Evolutionary conservation across 1,139 yeast species (phyloP), one percentile per base, ranked within the genome.

Genomic region (Blastobotrys ciferrii): DNA sequence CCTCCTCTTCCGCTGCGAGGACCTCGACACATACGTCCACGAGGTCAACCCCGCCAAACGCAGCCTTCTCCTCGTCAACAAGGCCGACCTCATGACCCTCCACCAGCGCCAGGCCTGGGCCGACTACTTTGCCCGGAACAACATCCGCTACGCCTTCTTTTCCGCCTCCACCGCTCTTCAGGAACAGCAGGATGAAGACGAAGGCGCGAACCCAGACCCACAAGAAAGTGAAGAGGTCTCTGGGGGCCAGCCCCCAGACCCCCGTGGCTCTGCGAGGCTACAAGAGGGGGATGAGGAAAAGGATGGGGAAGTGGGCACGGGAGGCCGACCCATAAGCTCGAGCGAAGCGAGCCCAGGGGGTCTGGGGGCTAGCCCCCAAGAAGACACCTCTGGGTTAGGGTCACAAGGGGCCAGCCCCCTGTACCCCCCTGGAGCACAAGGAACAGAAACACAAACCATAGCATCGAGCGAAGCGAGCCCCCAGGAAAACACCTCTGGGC

Each of bases 51-150:
- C 81, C 12, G 70, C 77, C 42, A 91, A 92, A 69, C 79, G 76
- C 57, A 91, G 87, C 62, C 73, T 94, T 60, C 73, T 94, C 59
- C 75, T 94, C 59, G 95, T 94, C 30, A 94, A 94, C 68, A 94
- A 94, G 65, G 95, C 98, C 2, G 99, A 94, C 75, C 70, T 92
- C 62, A 75, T 94, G 59, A 82, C 92, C 1, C 73, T 75, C 46
- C 73, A 74, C 28, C 98, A 92, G 70, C 78, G 98, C 67, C 67
- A 79, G 46, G 74, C 76, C 6, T 94, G 98, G 98, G 95, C 97
- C 1, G 77, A 80, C 46, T 89, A 87, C 66, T 89, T 94, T 65
- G 74, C 76, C 37, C 69, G 74, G 14, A 75, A 79, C 57, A 74
- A 75, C n/a, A 89, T 92, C 57, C 78, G 83, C 53, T 94, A 82